Evolutionary conservation across 768 basidiomycete species (phyloP).

Genomic region (Tulasnella sp.): DNA sequence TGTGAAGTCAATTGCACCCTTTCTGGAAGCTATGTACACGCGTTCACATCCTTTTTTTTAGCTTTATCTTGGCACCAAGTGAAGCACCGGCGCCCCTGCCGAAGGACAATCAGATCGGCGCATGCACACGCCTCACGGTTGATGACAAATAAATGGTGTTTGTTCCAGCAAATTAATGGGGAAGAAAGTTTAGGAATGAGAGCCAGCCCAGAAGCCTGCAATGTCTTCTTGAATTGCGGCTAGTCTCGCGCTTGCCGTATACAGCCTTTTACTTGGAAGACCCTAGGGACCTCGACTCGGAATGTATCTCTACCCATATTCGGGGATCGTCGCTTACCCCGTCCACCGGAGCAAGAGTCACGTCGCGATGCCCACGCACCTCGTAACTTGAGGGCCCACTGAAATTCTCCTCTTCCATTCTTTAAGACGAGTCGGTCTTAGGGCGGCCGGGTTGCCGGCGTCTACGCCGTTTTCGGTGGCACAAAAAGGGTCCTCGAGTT

Average conservation of each 20-base stretch:
- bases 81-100: neutral
- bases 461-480: conserved; percentile 40
- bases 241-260: conserved; percentile 65
- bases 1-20: neutral
- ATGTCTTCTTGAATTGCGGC: conserved; percentile 47
- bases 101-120: neutral
- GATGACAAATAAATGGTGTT: neutral
- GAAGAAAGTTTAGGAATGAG: neutral
- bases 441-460: conserved; percentile 40
- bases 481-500: conserved; percentile 51
- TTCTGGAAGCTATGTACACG: neutral
- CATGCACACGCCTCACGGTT: neutral
- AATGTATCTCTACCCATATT: conserved; percentile 72
- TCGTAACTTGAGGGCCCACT: conserved; percentile 51
- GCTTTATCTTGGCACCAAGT: neutral
- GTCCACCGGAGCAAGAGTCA: neutral
- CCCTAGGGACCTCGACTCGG: conserved; percentile 72
- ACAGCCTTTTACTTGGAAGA: conserved; percentile 77
- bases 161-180: neutral
- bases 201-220: neutral
- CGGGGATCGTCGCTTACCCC: conserved; percentile 47
- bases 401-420: neutral
- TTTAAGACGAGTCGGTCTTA: conserved; percentile 41
- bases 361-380: conserved; percentile 48
- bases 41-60: neutral